Base-by-base conservation (phyloP, 208 protist genomes). In the Tritrichomonas foetus region DNA sequence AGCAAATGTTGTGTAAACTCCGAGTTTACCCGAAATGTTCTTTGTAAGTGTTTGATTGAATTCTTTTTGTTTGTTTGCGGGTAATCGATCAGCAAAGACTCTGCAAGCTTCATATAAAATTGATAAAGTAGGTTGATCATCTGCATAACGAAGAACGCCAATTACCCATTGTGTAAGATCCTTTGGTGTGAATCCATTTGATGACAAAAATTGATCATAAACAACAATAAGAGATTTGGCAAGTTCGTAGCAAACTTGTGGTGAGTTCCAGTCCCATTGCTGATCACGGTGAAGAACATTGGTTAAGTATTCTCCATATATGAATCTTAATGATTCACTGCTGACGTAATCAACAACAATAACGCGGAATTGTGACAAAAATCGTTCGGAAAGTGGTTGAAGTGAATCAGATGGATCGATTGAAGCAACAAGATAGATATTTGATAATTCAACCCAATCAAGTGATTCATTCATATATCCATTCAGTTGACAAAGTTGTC, bases 401-500 rank as follows among this genome's bases (percentile, higher is more conserved):
- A 89, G 8, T 57, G 78, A 55, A 44, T 89, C 78, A 89, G 14
- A 20, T 39, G 78, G 78, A 89, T 89, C 41, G 16, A 89, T 89
- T 33, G 78, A 57, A 27, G 78, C 78, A 3, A 89, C 78, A 61
- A 89, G 33, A 1, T 47, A 33, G 30, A 89, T 89, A 3, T 47
- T 47, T 0, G 27, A 27, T 14, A 89, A 30, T 39, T 89, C 78
- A 20, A 89, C 78, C 78, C 78, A 89, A 11, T 89, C 78, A 39
- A 89, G 47, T n/a, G 16, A 39, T 5, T 89, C 78, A 39, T 89
- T 89, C 78, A 89, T 89, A n/a, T 47, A 89, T 1, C 78, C 78
- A 57, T 89, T 89, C 11, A 89, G 47, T 16, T 89, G 78, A n/a
- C 41, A 53, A 0, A 99, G 94, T 96, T 99, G 98, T 96, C 99